Base-by-base conservation (phyloP, 1,284 basidiomycete species). In the Ustilago sp. region DNA sequence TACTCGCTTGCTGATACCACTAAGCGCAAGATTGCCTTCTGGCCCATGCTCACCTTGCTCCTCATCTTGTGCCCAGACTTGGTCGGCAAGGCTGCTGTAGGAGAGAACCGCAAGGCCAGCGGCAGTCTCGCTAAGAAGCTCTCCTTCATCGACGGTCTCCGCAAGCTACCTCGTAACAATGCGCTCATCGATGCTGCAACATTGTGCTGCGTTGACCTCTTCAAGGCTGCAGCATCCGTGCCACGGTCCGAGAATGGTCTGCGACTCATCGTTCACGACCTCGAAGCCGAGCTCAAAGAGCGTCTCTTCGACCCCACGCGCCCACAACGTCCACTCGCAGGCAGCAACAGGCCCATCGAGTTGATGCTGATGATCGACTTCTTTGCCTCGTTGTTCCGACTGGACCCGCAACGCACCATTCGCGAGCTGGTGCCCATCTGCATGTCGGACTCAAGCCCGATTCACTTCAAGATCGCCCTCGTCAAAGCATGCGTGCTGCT, bases 31-130 rank as follows among this genome's bases (percentile, higher is more conserved):
- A 88, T 90, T 38, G 88, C 93, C n/a, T 79, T 81, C 56, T 96
- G 94, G 92, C 94, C 94, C 0, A 91, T 92, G 12, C 89, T 97
- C 73, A 90, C 92, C 0, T 89, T 92, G 53, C 88, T 98, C 8
- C 88, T 93, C 50, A 91, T 92, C 68, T 89, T 94, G 58, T 92
- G 92, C 50, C 91, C 92, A 0, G 95, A 97, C 64, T 88, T 92
- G 23, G 87, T 94, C 56, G 87, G 86, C 77, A 86, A 86, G 41
- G 84, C 87, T 8, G 87, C 87, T 7, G 80, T 86, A 41, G 86
- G 86, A 3, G 87, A 88, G 41, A 80, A 77, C 8, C 77, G 79
- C 43, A 82, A 81, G 58, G 73, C 67, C 6, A 68, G 83, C 53
- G 84, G 83, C 17, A 77, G 83, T 17, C 55, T 87, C 15, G 83